Evolutionary conservation across 257 asterid species (phyloP).

Genomic region (Handroanthus guayacan): DNA sequence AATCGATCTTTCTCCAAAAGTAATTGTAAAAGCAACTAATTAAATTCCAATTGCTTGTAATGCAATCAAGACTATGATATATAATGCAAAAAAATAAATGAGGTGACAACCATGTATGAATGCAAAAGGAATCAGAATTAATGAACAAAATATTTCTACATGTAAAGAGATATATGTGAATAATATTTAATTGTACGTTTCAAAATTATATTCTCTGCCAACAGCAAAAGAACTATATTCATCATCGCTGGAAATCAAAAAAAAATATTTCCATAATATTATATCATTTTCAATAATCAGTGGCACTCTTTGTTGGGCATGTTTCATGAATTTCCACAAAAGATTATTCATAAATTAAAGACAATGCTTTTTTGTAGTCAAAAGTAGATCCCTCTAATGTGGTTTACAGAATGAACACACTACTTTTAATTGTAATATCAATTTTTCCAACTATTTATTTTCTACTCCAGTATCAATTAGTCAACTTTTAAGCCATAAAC

Average conservation of each 20-base stretch:
- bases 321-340: constrained; percentile 5
- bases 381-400: constrained; percentile 49
- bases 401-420: constrained; percentile 43
- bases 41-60: too few relatives aligned
- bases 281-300: neutral
- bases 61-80: too few relatives aligned
- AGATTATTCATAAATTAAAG: constrained; percentile 3
- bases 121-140: constrained; percentile 49
- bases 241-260: constrained; percentile 38
- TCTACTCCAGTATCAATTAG: neutral
- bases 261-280: neutral
- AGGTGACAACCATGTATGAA: constrained; percentile 33
- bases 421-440: constrained; percentile 1
- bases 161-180: constrained; percentile 30
- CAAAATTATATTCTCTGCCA: constrained; percentile 35
- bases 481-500: too few relatives aligned
- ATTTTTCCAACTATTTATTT: neutral
- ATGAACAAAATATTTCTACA: constrained; percentile 27
- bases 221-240: constrained; percentile 29
- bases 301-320: constrained; percentile 16
- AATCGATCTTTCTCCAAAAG: too few relatives aligned
- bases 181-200: constrained; percentile 20
- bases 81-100: neutral
- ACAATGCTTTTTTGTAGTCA: constrained; percentile 38
- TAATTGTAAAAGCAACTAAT: neutral